Evolutionary conservation across 2,329 filamentous ascomycete genomes (phyloP), one percentile per base, ranked within the genome.

Genomic region (Conoideocrella luteorostrata): DNA sequence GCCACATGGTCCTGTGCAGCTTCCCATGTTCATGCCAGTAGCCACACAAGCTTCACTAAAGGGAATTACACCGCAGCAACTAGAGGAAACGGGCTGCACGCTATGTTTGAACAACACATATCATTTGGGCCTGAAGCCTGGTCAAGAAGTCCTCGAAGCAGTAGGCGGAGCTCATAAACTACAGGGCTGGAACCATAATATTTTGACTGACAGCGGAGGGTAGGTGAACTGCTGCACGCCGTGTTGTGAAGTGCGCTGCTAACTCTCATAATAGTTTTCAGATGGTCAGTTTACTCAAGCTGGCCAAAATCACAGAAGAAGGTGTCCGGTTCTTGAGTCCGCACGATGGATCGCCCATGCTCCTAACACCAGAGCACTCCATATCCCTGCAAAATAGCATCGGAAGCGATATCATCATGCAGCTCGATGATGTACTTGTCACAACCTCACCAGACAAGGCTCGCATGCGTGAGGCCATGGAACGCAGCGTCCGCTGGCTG

Each of bases 381-480:
- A 96, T 98, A 56, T 84, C 83, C 10, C 75, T 98, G 4, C 93
- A 98, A 63, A 97, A 98, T 66, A 91, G 85, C 43, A 98, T 98
- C 57, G 93, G 93, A 51, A 95, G 88, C 50, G 93, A 98, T 66
- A 97, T 98, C 55, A 96, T 97, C 53, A 98, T 98, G 94, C 94
- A 98, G 67, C 81, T 98, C 4, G 93, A 98, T 71, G 94, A 98
- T 64, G 94, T 98, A 12, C 85, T 98, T 41, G 91, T 89, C 23
- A 97, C 93, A 0, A 98, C 93, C 0, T 96, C 89, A 0, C 91
- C 91, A 0, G 93, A 98, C 64, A 72, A 79, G 44, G 82, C 72
- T 17, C 84, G 94, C 42, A 97, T 98, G 80, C 80, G 84, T 49
- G 88, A 95, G 65, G 93, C 93, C 39, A 97, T 96, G 90, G 78